Base-by-base conservation (phyloP, 73 alveolate genomes). In the Paramecium sexaurelia region DNA sequence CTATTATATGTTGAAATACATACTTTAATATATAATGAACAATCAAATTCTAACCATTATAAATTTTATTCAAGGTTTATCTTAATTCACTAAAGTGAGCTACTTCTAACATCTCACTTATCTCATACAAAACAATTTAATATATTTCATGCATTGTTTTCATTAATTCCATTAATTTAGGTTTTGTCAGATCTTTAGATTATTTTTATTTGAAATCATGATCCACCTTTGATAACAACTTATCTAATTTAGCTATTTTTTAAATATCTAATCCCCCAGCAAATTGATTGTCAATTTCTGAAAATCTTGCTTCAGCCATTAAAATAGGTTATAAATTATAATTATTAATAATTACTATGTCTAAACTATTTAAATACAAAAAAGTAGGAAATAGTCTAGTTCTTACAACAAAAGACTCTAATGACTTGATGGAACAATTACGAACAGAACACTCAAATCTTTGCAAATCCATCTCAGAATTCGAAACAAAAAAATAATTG, bases 261-360 rank as follows among this genome's bases (percentile, higher is more conserved):
- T 36, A n/a, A 24, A 73, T 5, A 73, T 73, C 87, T 35, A 73
- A 36, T 6, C 57, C 67, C 35, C 61, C 55, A 73, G 55, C 43
- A 36, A 73, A 73, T 39, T 73, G 27, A 39, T 73, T 73, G 15
- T 73, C 87, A 20, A 73, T 39, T 6, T 73, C 55, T 27, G 87
- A 73, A 73, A 36, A 73, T 73, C 87, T 73, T 10, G 36, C 55
- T n/a, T 73, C 55, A 73, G 87, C 55, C 87, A 73, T 73, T 73
- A 32, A 29, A 61, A 61, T 61, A 13, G 67, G 6, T 51, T 61
- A 61, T 29, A 29, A 61, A 61, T 10, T 29, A 61, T 61, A 15
- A 61, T 4, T 61, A 22, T 57, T 57, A 10, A 20, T 57, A 57
- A 26, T 22, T 10, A 61, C 20, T 13, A 32, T 32, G 39, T 61